Evolutionary conservation across 768 basidiomycete genomes (phyloP).

Genomic region (Boletus rufocinnamomeus): DNA sequence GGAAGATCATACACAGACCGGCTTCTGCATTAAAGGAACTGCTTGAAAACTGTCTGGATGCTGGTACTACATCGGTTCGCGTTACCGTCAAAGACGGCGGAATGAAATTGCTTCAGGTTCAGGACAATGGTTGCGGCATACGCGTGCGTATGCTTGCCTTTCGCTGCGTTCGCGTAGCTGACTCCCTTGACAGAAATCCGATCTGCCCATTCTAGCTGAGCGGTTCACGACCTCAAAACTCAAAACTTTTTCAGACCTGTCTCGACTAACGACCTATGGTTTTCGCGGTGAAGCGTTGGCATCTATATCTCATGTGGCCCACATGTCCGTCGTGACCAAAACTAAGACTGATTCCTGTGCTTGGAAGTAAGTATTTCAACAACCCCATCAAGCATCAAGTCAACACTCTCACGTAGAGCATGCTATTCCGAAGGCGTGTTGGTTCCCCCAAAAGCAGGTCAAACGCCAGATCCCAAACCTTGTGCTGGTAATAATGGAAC

Average conservation of each 20-base stretch:
- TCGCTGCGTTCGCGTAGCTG: not conserved
- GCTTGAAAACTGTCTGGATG: conserved; percentile 94
- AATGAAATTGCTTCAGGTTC: conserved; percentile 90
- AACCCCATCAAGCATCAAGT: not conserved
- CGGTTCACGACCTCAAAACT: conserved; percentile 96
- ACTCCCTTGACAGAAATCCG: conserved; percentile 60
- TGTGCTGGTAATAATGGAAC: conserved; percentile 96
- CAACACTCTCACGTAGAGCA: conserved; percentile 52
- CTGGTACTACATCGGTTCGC: conserved; percentile 82
- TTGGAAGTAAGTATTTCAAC: conserved; percentile 74
- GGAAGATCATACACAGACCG: conserved; percentile 83
- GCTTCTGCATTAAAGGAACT: conserved; percentile 96
- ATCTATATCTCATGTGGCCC: conserved; percentile 92
- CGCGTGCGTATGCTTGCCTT: conserved; percentile 53
- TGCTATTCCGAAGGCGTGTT: conserved; percentile 79
- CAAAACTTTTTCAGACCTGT: conserved; percentile 81
- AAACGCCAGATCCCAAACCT: conserved; percentile 76
- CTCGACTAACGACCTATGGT: conserved; percentile 86
- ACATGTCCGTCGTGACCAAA: conserved; percentile 89
- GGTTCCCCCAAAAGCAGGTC: conserved; percentile 67
- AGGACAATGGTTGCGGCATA: conserved; percentile 96
- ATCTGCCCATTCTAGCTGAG: conserved; percentile 89
- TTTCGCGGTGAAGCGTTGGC: conserved; percentile 97
- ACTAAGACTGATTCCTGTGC: conserved; percentile 79
- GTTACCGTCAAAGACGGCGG: conserved; percentile 94